phyloP scores from a whole-genome alignment of 192 early-diverging fungal species.

The Coemansia biformis region DNA sequence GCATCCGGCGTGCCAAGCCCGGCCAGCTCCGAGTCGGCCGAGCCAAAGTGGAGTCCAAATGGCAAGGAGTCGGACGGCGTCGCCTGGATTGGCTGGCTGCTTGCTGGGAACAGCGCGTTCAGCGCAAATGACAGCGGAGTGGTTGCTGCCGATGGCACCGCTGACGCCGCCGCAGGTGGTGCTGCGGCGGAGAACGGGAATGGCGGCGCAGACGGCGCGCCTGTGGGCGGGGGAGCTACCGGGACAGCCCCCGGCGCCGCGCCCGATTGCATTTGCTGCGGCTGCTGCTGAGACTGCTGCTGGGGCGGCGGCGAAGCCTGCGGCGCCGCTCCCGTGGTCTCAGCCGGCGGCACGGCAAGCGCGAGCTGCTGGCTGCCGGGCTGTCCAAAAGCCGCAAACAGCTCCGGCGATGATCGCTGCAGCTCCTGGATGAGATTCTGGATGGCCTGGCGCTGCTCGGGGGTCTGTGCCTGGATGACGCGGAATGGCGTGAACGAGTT shows the following conservation, averaged over 20 bases:
- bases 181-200: conserved; percentile 5
- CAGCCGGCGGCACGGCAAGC: conserved; percentile 21
- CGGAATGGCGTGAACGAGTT: no score
- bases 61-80: conserved; percentile 12
- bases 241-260: conserved; percentile 1
- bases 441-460: conserved; percentile 22
- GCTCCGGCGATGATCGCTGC: conserved; percentile 29
- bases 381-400: conserved; percentile 31
- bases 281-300: conserved; percentile 2
- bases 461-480: no score
- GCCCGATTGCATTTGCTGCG: not conserved
- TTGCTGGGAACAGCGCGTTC: conserved; percentile 27
- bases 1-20: not conserved
- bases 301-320: not conserved
- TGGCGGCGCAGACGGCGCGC: conserved; percentile 3
- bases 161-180: conserved; percentile 5
- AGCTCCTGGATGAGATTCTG: conserved; percentile 43
- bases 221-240: not conserved
- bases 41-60: conserved; percentile 38
- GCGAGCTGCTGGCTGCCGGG: conserved; percentile 28
- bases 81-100: not conserved
- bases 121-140: conserved; percentile 33
- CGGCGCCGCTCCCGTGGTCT: not conserved
- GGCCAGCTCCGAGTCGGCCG: conserved; percentile 1
- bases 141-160: not conserved